phyloP scores from a whole-genome alignment of 306 rosid species.

The Cucurbita argyrosperma region DNA sequence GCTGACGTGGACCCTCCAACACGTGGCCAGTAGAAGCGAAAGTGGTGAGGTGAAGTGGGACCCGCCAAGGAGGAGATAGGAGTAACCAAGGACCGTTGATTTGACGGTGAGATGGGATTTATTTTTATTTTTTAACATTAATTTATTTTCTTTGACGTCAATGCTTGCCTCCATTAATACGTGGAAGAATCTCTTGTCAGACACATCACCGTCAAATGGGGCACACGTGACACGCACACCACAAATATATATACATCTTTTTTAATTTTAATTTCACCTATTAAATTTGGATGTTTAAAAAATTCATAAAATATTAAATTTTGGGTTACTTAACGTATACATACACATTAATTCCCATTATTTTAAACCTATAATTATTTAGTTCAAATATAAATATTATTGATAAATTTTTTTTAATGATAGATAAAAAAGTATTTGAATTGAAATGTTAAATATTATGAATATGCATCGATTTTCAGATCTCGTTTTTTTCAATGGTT shows the following conservation, averaged over 20 bases:
- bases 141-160: not conserved
- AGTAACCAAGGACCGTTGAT: not conserved
- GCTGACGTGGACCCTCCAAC: not conserved
- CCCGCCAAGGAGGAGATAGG: not conserved
- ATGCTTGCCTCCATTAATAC: not conserved
- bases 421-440: too few species aligned
- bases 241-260: not conserved
- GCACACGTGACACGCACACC: not conserved
- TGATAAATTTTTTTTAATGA: too few species aligned
- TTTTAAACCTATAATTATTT: too few species aligned
- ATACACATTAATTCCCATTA: too few species aligned
- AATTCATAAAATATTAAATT: too few species aligned
- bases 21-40: not conserved
- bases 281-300: too few species aligned
- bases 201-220: conserved; percentile 1
- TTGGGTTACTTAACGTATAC: too few species aligned
- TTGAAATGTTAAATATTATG: not conserved
- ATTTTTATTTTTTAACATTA: too few species aligned
- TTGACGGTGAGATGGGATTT: not conserved
- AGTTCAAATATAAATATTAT: too few species aligned
- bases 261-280: not conserved
- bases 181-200: conserved; percentile 9
- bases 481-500: not conserved
- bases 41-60: not conserved
- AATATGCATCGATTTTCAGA: too few species aligned